Conservation (phyloP, 768 basidiomycete genomes). For the Macrolepiota albuminosa region DNA sequence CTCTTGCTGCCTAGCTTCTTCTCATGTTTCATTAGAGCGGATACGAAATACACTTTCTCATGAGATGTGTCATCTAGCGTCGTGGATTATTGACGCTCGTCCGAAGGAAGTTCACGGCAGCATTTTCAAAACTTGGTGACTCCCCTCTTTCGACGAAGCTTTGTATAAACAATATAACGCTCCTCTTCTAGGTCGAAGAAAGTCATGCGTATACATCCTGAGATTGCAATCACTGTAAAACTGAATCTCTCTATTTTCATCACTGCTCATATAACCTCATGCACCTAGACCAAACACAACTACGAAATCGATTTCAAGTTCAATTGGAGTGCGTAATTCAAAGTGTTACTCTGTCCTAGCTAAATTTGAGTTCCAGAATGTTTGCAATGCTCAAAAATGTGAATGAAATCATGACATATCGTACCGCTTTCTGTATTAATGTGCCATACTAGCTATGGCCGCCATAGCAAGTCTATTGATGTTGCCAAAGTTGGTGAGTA, state of each 20-base stretch:
- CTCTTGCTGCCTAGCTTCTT: not conserved
- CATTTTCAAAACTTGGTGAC: conserved; percentile 67
- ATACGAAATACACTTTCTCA: conserved; percentile 81
- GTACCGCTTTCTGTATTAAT: not conserved
- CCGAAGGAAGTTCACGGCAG: conserved; percentile 71
- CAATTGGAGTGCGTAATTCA: conserved; percentile 58
- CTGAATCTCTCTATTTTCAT: not conserved
- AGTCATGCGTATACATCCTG: conserved; percentile 63
- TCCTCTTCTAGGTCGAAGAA: conserved; percentile 50
- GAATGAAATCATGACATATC: conserved; percentile 14
- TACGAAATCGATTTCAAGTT: conserved; percentile 74
- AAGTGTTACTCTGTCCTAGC: conserved; percentile 1
- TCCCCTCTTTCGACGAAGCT: not conserved
- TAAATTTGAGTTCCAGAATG: conserved; percentile 43
- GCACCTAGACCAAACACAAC: conserved; percentile 55
- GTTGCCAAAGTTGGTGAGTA: conserved; percentile 58
- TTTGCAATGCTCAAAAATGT: conserved; percentile 59
- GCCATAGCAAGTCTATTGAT: conserved; percentile 68
- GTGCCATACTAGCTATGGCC: conserved; percentile 51
- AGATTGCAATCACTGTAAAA: conserved; percentile 67
- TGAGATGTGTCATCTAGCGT: conserved; percentile 90
- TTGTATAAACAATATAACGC: not conserved
- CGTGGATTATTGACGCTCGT: conserved; percentile 73
- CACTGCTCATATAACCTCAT: not conserved
- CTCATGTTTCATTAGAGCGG: conserved; percentile 44